These are phyloP conservation scores for Xylariaceae sp. DNA, from an alignment of 2,329 filamentous ascomycete genomes.

Conservation along the genomic window DNA sequence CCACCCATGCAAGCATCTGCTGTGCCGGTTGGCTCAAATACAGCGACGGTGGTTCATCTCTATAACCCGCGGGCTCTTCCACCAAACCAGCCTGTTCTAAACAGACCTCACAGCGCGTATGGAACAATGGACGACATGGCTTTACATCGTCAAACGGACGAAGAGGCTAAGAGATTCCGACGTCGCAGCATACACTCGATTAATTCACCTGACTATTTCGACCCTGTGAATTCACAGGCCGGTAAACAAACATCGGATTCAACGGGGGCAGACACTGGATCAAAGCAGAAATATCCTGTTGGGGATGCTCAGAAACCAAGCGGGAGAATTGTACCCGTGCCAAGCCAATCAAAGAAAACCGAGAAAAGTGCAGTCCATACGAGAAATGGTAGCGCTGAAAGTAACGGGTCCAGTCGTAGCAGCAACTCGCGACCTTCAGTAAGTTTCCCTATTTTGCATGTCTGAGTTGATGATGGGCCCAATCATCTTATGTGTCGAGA, in stretches of 20 bases:
- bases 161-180: slow-evolving; percentile 70
- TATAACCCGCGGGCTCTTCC: slow-evolving; percentile 45
- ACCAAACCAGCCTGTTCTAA: slow-evolving; percentile 35
- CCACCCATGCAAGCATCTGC: slow-evolving; percentile 37
- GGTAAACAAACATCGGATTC: slow-evolving; percentile 36
- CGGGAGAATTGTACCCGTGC: slow-evolving; percentile 34
- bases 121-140: slow-evolving; percentile 66
- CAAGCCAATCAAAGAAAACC: slow-evolving; percentile 27
- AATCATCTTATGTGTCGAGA: slow-evolving; percentile 40
- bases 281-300: slow-evolving; percentile 28
- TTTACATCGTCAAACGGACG: slow-evolving; percentile 52
- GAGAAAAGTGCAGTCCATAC: slow-evolving; percentile 34
- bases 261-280: slow-evolving; percentile 29
- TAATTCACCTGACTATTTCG: slow-evolving; percentile 45
- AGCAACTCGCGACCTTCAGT: slow-evolving; percentile 63
- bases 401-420: slow-evolving; percentile 57
- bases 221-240: slow-evolving; percentile 37
- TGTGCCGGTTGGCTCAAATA: slow-evolving; percentile 50
- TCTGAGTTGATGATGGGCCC: slow-evolving; percentile 35
- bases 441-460: slow-evolving; percentile 40
- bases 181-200: slow-evolving; percentile 77
- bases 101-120: slow-evolving; percentile 54
- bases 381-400: slow-evolving; percentile 63
- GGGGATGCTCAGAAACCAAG: slow-evolving; percentile 42
- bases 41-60: slow-evolving; percentile 54